A percentile compares a stretch with the other conserved stretches of the same genome.
Conservation (phyloP, 2,329 filamentous ascomycete genomes). For the Clonostachys rhizophaga region DNA sequence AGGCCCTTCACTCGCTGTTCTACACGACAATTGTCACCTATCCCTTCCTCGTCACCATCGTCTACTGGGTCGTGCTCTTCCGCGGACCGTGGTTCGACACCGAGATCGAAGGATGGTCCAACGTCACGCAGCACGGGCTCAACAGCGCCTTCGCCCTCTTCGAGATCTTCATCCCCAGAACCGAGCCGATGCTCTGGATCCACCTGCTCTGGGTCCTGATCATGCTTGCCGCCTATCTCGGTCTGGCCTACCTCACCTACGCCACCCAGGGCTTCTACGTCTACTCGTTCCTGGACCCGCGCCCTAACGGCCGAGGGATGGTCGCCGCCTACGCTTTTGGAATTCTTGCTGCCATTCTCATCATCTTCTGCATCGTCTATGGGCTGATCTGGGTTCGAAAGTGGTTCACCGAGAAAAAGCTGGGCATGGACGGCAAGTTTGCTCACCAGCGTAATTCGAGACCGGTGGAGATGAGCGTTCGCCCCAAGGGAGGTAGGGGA, state of each 20-base stretch:
- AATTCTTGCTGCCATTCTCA: conserved; percentile 44
- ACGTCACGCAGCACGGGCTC: conserved; percentile 69
- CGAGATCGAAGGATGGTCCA: conserved; percentile 53
- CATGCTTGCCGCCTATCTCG: conserved; percentile 69
- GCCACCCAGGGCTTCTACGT: conserved; percentile 69
- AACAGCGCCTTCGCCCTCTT: conserved; percentile 73
- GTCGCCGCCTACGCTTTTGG: conserved; percentile 63
- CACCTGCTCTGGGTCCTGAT: conserved; percentile 65
- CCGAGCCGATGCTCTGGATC: conserved; percentile 52
- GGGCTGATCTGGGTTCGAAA: conserved; percentile 43
- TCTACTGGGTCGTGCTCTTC: conserved; percentile 66
- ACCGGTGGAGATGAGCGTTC: conserved; percentile 17
- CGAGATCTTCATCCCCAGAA: conserved; percentile 67
- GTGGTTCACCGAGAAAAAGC: conserved; percentile 41
- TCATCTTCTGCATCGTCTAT: conserved; percentile 50
- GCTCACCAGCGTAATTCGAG: conserved; percentile 12
- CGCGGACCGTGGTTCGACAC: conserved; percentile 40
- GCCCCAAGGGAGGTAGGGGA: background rate
- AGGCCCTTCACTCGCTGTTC: conserved; percentile 59
- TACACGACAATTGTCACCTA: conserved; percentile 60
- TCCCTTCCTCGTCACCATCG: conserved; percentile 65
- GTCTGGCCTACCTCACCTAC: conserved; percentile 68
- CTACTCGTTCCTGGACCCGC: conserved; percentile 72
- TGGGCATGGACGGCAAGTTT: conserved; percentile 36
- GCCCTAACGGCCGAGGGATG: conserved; percentile 34